Percentiles rank a stretch among this genome's conserved stretches.
phyloP scores from a whole-genome alignment of 805 yeast species.

The Candida nonsorbophila region DNA sequence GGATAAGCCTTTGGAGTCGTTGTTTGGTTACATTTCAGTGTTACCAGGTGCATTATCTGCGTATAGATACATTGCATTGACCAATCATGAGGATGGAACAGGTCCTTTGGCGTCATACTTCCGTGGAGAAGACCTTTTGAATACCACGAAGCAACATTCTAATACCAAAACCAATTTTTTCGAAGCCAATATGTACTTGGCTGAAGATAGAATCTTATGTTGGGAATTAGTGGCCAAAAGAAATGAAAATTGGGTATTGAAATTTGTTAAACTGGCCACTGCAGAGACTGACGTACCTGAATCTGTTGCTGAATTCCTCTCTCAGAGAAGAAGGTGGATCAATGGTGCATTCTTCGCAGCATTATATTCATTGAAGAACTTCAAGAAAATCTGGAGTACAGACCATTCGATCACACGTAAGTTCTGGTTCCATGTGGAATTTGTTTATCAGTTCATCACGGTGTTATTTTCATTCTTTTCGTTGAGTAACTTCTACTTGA shows the following conservation, averaged over 20 bases:
- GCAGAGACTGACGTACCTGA: slow-evolving; percentile 98
- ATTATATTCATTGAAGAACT: slow-evolving; percentile 76
- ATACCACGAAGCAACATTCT: slow-evolving; percentile 15
- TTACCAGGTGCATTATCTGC: slow-evolving; percentile 96
- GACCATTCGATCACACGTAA: slow-evolving; percentile 70
- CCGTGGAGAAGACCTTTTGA: slow-evolving; percentile 67
- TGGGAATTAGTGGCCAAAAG: slow-evolving; percentile 92
- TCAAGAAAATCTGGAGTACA: slow-evolving; percentile 70
- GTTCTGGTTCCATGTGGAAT: slow-evolving; percentile 68
- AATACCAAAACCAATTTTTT: slow-evolving; percentile 68
- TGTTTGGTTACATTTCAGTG: slow-evolving; percentile 89
- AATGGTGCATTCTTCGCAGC: slow-evolving; percentile 97
- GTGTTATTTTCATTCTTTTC: slow-evolving; percentile 89
- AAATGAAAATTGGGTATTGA: slow-evolving; percentile 80
- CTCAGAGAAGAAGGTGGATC: slow-evolving; percentile 94
- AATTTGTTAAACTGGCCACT: slow-evolving; percentile 86
- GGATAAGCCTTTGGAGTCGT: slow-evolving; percentile 90
- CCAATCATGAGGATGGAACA: slow-evolving; percentile 81
- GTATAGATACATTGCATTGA: slow-evolving; percentile 81
- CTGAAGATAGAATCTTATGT: slow-evolving; percentile 93
- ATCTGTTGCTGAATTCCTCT: slow-evolving; percentile 73
- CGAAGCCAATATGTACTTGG: slow-evolving; percentile 94
- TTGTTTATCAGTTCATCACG: slow-evolving; percentile 74
- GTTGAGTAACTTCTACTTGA: slow-evolving; percentile 83
- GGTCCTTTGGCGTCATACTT: slow-evolving; percentile 89